Evolutionary conservation across 495 filamentous ascomycete genomes (phyloP), one percentile per base, ranked within the genome.

Genomic region (Podospora tetraspora): DNA sequence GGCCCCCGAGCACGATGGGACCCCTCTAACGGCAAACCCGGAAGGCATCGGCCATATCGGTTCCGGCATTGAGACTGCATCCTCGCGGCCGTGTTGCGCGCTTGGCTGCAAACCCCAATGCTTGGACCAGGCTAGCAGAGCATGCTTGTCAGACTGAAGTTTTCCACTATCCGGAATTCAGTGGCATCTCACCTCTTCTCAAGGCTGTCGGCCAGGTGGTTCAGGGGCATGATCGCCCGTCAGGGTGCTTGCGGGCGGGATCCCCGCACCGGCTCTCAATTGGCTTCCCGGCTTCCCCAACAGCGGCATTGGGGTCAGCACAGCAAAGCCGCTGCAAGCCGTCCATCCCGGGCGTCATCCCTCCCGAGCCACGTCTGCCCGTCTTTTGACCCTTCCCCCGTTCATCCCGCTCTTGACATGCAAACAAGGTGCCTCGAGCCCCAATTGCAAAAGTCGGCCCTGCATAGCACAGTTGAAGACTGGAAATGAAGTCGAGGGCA

Each of bases 331-430:
- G 43, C 19, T 52, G 43, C 43, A 52, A 52, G 43, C 43, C 43
- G 43, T 52, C 43, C 43, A n/a, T n/a, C 43, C 19, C 43, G 16
- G 43, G 43, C 43, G 43, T 52, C 43, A 52, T 66, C 57, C 29
- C 30, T 59, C 43, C 60, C 64, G 10, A 32, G 57, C 21, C 60
- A 57, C 10, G 61, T 62, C n/a, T 62, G 61, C 25, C 32, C 61
- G 59, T 23, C 59, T 27, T 61, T 52, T n/a, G 43, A 52, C 43
- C 7, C 43, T 52, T 52, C 43, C n/a, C n/a, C 43, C 4, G 16
- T 2, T 16, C 37, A 19, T 52, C 19, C n/a, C 43, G 8, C 43
- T 52, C 43, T 52, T 52, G 37, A 52, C 43, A n/a, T 52, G 16
- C 43, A n/a, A 52, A 52, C 5, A 52, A 59, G 13, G 22, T 23